Evolutionary conservation across 2,329 filamentous ascomycete species (phyloP).

Genomic region (Phialophora chinensis): DNA sequence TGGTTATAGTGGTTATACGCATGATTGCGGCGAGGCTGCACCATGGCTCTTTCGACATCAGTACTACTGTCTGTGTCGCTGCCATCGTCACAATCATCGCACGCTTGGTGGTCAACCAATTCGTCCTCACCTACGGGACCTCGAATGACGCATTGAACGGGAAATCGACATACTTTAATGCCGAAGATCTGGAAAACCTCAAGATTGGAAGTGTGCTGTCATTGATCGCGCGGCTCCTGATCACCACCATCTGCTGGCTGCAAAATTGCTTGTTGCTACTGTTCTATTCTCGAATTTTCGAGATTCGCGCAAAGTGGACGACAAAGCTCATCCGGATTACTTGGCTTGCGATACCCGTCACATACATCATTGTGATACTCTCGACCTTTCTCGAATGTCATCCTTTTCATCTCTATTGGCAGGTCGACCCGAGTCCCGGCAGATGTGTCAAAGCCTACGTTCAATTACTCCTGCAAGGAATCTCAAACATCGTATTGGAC

Average conservation of each 20-base stretch:
- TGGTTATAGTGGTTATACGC: constrained; percentile 31
- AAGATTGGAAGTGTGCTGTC: constrained; percentile 39
- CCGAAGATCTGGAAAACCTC: constrained; percentile 38
- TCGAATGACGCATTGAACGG: constrained; percentile 34
- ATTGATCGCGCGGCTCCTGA: constrained; percentile 36
- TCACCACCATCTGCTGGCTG: constrained; percentile 40
- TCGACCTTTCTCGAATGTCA: constrained; percentile 48
- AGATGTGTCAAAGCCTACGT: constrained; percentile 44
- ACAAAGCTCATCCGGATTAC: constrained; percentile 39
- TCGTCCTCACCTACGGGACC: constrained; percentile 31
- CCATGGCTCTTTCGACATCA: constrained; percentile 30
- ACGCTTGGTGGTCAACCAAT: constrained; percentile 33
- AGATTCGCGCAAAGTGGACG: constrained; percentile 35
- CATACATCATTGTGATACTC: constrained; percentile 45
- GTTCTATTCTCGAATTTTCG: constrained; percentile 39
- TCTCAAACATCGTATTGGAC: constrained; percentile 46
- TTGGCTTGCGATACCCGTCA: constrained; percentile 42
- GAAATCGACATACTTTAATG: constrained; percentile 31
- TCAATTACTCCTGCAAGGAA: constrained; percentile 45
- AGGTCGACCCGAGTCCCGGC: constrained; percentile 55
- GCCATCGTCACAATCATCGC: constrained; percentile 23
- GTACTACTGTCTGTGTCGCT: constrained; percentile 25
- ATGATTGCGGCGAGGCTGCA: constrained; percentile 26
- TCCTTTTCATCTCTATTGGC: constrained; percentile 63
- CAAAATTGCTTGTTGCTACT: constrained; percentile 40